A percentile compares a stretch with the other conserved stretches of the same genome.
phyloP scores from a whole-genome alignment of 2,329 filamentous ascomycete species.

The Scolecobasidium constrictum region DNA sequence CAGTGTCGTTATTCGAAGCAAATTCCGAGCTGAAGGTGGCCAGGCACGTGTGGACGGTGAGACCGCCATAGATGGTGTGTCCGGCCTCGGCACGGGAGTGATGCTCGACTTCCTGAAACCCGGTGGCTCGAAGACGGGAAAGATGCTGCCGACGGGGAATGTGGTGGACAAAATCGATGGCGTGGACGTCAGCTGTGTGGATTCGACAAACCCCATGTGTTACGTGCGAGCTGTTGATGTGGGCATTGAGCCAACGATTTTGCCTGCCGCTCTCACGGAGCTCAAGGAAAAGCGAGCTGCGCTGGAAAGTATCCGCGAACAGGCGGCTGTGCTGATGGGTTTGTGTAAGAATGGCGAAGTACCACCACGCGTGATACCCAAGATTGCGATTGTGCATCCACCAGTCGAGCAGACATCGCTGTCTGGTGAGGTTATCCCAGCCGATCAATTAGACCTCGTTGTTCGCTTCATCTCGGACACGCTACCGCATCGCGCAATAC shows the following conservation, averaged over 20 bases:
- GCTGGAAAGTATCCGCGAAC: slow-evolving; percentile 47
- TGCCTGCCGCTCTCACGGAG: slow-evolving; percentile 43
- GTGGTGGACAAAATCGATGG: slow-evolving; percentile 39
- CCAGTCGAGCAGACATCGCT: slow-evolving; percentile 27
- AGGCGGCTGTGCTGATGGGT: slow-evolving; percentile 51
- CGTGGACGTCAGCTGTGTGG: slow-evolving; percentile 46
- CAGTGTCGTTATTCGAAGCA: slow-evolving; percentile 48
- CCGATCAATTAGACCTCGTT: slow-evolving; percentile 26
- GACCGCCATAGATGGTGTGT: slow-evolving; percentile 54
- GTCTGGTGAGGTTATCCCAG: slow-evolving; percentile 25
- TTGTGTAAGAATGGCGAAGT: slow-evolving; percentile 34
- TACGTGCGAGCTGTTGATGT: slow-evolving; percentile 49
- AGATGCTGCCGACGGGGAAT: slow-evolving; percentile 49
- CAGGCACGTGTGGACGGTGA: slow-evolving; percentile 40
- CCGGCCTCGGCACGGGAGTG: slow-evolving; percentile 46
- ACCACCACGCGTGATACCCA: slow-evolving; percentile 49
- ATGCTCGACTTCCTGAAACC: slow-evolving; percentile 52
- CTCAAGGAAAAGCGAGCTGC: slow-evolving; percentile 37
- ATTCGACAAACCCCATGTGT: slow-evolving; percentile 53
- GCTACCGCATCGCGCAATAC: slow-evolving; percentile 33
- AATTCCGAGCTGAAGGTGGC: slow-evolving; percentile 41
- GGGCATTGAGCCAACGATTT: slow-evolving; percentile 37
- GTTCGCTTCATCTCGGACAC: slow-evolving; percentile 33
- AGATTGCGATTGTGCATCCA: slow-evolving; percentile 46
- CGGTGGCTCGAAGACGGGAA: slow-evolving; percentile 53